Evolutionary conservation across 1,139 yeast genomes (phyloP), one percentile per base, ranked within the genome.

Genomic region (Lodderomyces elongisporus): DNA sequence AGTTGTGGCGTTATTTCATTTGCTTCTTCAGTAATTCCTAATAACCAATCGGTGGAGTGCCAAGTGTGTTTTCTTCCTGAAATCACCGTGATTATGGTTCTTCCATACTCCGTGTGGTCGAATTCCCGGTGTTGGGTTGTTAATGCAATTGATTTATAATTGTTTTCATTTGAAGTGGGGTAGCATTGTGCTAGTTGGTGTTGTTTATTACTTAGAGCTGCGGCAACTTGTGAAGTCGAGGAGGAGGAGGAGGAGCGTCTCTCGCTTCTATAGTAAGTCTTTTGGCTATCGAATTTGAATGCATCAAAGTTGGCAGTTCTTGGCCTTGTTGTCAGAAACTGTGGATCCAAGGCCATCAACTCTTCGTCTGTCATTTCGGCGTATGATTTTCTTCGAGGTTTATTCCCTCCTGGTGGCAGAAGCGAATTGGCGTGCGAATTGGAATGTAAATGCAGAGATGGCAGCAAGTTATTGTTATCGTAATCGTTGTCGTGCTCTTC

Each of bases 281-380:
- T 56, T 33, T 58, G 64, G 24, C 56, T 52, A 47, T 66, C 72
- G 42, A 68, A 68, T 42, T 65, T 66, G 47, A 63, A 66, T 39
- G 58, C 52, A 36, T 60, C 59, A 32, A 66, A 49, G 33, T 63
- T 57, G 13, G 59, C 45, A 3, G 54, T 47, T 36, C 54, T 61
- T 7, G 63, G 53, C 39, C 50, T 54, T 9, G 68, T 56, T 17
- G 58, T 47, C 38, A 47, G 45, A 46, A 64, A 79, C 45, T 77
- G 83, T 2, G 74, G 66, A 52, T 79, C 88, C 47, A 79, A 53
- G 4, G 72, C 77, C 47, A 77, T 57, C 32, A 81, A 58, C 50
- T 81, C 87, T 42, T 75, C 81, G 48, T 74, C 67, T 3, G 82
- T 66, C 84, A 81, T 74, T 3, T 70, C 80, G 9, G 75, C 70